phyloP scores from a whole-genome alignment of 1,139 yeast genomes.

The Blastobotrys capitulatus region DNA sequence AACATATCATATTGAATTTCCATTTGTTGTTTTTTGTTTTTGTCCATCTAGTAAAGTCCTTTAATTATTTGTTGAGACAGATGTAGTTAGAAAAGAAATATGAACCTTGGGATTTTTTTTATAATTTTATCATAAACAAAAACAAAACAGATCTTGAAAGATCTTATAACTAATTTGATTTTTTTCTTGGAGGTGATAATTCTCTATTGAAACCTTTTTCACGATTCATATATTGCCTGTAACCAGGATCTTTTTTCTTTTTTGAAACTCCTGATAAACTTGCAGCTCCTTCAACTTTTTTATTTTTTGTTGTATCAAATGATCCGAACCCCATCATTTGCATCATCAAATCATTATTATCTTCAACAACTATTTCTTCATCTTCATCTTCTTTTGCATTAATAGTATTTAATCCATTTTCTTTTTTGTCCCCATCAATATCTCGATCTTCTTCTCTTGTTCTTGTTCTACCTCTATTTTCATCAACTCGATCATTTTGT shows the following conservation, averaged over 20 bases:
- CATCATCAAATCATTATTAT: constrained; percentile 31
- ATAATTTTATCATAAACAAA: too few relatives aligned
- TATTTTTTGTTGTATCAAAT: constrained; percentile 57
- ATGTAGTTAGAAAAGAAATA: too few relatives aligned
- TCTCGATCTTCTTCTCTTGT: constrained; percentile 1
- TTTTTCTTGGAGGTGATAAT: constrained; percentile 42
- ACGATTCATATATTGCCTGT: constrained; percentile 66
- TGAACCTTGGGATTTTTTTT: too few relatives aligned
- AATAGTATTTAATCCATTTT: too few relatives aligned
- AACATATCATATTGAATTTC: too few relatives aligned
- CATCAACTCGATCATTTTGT: neutral
- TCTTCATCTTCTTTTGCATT: neutral
- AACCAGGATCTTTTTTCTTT: constrained; percentile 39
- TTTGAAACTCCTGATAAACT: constrained; percentile 45
- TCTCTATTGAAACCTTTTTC: constrained; percentile 57
- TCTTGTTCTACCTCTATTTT: neutral
- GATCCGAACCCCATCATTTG: constrained; percentile 61
- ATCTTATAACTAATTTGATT: neutral
- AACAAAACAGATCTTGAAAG: too few relatives aligned
- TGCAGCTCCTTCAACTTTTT: constrained; percentile 39
- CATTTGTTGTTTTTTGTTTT: too few relatives aligned
- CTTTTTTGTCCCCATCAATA: too few relatives aligned
- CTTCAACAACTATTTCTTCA: neutral
- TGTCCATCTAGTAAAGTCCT: too few relatives aligned
- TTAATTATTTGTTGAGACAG: too few relatives aligned